phyloP scores from a whole-genome alignment of 2,329 filamentous ascomycete genomes.

The Talaromyces sp. region DNA sequence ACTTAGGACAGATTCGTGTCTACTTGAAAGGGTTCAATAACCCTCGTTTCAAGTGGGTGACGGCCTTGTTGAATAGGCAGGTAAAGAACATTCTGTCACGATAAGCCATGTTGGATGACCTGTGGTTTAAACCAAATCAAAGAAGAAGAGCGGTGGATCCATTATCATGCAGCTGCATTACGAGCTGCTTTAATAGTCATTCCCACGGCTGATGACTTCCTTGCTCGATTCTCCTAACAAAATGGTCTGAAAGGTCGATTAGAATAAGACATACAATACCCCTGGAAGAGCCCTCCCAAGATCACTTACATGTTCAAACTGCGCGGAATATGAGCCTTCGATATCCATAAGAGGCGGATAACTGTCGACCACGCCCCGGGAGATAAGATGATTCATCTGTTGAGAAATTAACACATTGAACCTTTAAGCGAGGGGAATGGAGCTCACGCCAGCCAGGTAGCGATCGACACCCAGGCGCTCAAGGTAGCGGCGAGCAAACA shows the following conservation, averaged over 20 bases:
- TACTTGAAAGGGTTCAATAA: not conserved
- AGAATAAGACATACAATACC: no score
- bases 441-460: slow-evolving; percentile 61
- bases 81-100: not conserved
- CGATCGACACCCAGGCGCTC: slow-evolving; percentile 64
- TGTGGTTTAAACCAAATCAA: not conserved
- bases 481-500: slow-evolving; percentile 65
- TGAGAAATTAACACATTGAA: slow-evolving; percentile 4
- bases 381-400: slow-evolving; percentile 61
- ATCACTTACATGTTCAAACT: slow-evolving; percentile 60
- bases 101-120: slow-evolving; percentile 11
- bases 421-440: not conserved
- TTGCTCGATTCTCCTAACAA: slow-evolving; percentile 50
- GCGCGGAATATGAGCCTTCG: slow-evolving; percentile 64
- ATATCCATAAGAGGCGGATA: slow-evolving; percentile 62
- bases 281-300: not conserved
- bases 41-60: not conserved
- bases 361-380: slow-evolving; percentile 59
- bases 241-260: slow-evolving; percentile 46
- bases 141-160: not conserved
- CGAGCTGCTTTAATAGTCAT: slow-evolving; percentile 50
- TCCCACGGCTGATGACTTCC: slow-evolving; percentile 57
- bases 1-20: no score
- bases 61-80: slow-evolving; percentile 9
- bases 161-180: not conserved